Percentiles rank a stretch among this genome's conserved stretches.
phyloP scores from a whole-genome alignment of 306 rosid species.

The Abrus precatorius region DNA sequence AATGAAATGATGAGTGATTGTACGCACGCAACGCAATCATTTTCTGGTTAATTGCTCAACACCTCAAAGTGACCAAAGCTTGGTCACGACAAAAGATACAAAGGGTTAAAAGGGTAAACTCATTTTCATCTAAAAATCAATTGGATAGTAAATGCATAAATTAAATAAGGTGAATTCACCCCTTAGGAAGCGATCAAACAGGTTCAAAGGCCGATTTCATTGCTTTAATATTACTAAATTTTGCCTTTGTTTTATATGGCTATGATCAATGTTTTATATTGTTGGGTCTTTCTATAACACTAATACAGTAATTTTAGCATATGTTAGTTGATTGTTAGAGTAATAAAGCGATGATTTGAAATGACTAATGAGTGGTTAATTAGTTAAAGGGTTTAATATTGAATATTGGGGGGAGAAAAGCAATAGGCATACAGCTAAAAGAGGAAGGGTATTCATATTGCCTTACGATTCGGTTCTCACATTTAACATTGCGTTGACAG shows the following conservation, averaged over 20 bases:
- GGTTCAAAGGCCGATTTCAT: background rate
- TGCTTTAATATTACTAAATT: background rate
- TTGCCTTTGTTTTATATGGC: background rate
- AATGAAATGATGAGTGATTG: background rate
- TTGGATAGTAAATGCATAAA: background rate
- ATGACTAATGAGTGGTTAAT: background rate
- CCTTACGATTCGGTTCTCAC: constrained; percentile 37
- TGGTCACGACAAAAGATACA: background rate
- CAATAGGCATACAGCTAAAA: constrained; percentile 26
- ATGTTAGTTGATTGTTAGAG: background rate
- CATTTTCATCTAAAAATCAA: background rate
- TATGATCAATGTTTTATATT: background rate
- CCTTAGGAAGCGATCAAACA: constrained; percentile 13
- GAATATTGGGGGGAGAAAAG: constrained; percentile 33
- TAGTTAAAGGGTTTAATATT: background rate
- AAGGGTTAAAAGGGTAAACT: background rate
- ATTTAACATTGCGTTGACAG: constrained; percentile 46
- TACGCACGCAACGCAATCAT: background rate
- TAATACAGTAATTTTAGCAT: background rate
- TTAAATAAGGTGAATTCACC: background rate
- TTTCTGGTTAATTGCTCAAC: background rate
- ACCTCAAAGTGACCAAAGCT: background rate
- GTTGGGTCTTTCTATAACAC: background rate
- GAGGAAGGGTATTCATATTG: background rate
- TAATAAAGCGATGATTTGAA: background rate